Percentiles rank a stretch among this genome's conserved stretches.
These are phyloP conservation scores for Phytophthora agathidicida DNA, from an alignment of 352 stramenopile genomes.

Conservation along the genomic window DNA sequence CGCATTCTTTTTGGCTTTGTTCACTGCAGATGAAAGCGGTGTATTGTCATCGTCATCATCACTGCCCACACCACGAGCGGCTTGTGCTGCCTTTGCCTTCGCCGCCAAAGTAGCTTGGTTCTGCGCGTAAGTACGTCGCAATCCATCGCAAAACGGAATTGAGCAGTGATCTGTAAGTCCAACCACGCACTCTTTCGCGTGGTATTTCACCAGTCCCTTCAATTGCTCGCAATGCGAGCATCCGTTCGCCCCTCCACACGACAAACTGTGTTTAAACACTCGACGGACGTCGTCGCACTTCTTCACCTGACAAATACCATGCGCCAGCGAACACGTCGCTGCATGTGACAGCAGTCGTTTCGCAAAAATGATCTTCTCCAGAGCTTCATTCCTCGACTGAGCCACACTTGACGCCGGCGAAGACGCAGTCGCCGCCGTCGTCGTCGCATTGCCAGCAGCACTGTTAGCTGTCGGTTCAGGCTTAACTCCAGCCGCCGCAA, in stretches of 20 bases:
- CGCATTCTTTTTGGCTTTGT: slow-evolving; percentile 64
- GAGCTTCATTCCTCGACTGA: slow-evolving; percentile 58
- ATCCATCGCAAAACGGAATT: slow-evolving; percentile 84
- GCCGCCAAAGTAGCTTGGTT: slow-evolving; percentile 39
- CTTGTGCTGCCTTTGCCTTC: slow-evolving; percentile 39
- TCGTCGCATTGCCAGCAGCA: neutral
- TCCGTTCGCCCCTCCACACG: slow-evolving; percentile 66
- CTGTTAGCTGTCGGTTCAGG: slow-evolving; percentile 31
- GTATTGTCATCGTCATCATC: slow-evolving; percentile 81
- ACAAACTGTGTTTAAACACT: slow-evolving; percentile 87
- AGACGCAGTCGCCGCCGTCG: slow-evolving; percentile 21
- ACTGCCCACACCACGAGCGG: slow-evolving; percentile 26
- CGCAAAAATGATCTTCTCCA: slow-evolving; percentile 87
- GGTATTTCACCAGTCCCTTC: slow-evolving; percentile 85
- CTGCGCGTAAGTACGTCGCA: slow-evolving; percentile 67
- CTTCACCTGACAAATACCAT: slow-evolving; percentile 81
- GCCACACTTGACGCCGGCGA: slow-evolving; percentile 20
- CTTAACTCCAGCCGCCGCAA: slow-evolving; percentile 30
- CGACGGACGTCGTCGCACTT: slow-evolving; percentile 87
- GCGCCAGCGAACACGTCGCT: slow-evolving; percentile 60
- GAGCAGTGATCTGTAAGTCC: slow-evolving; percentile 69
- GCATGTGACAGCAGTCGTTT: slow-evolving; percentile 84
- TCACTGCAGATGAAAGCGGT: slow-evolving; percentile 68
- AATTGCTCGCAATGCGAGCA: slow-evolving; percentile 86
- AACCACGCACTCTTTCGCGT: slow-evolving; percentile 80